Conservation (phyloP, 2,329 filamentous ascomycete species). For the Sordariomycetes sp. region DNA sequence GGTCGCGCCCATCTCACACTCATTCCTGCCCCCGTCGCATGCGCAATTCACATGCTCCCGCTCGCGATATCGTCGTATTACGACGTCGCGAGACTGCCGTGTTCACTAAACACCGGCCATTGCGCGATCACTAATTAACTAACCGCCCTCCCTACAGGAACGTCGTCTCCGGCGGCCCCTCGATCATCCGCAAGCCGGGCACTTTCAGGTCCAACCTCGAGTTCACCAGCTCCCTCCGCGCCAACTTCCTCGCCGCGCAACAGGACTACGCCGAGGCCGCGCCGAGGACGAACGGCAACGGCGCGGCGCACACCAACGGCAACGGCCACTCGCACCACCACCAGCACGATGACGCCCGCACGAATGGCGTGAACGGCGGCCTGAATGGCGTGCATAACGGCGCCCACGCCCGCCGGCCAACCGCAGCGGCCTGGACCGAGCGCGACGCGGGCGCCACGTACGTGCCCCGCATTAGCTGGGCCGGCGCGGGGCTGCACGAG, state of each 20-base stretch:
- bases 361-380: conserved; percentile 3
- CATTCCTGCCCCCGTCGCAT: not conserved
- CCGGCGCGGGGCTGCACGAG: conserved; percentile 62
- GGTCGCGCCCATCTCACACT: conserved; percentile 18
- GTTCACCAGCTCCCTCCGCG: conserved; percentile 76
- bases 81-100: not conserved
- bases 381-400: conserved; percentile 7
- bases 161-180: conserved; percentile 74
- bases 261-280: conserved; percentile 38
- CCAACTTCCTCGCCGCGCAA: conserved; percentile 70
- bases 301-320: conserved; percentile 14
- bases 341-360: conserved; percentile 14
- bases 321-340: conserved; percentile 14
- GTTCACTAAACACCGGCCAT: not conserved
- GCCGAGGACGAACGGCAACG: conserved; percentile 13
- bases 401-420: conserved; percentile 15
- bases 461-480: conserved; percentile 69
- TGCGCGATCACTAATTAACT: not conserved
- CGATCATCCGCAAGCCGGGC: conserved; percentile 70
- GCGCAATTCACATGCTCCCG: not conserved
- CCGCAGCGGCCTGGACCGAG: conserved; percentile 55
- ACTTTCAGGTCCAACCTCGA: conserved; percentile 85
- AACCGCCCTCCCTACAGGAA: conserved; percentile 32
- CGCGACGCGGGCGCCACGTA: conserved; percentile 52
- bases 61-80: not conserved